phyloP scores from a whole-genome alignment of 768 basidiomycete species.

The Psilocybe subaeruginosa region DNA sequence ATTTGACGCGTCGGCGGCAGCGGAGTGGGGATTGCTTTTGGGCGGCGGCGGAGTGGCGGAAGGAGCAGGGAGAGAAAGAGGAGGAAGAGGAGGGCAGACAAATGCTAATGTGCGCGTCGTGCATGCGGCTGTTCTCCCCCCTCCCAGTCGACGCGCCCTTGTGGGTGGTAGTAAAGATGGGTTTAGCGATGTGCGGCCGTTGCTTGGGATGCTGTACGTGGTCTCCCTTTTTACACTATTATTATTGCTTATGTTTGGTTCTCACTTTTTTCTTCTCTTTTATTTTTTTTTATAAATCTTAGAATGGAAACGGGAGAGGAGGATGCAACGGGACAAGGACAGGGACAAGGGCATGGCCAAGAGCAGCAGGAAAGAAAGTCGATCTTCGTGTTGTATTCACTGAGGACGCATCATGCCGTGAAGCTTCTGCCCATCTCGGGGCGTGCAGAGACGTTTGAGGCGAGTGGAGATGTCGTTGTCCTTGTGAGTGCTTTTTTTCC shows the following conservation, averaged over 20 bases:
- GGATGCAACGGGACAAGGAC: constrained; percentile 7
- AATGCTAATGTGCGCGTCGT: constrained; percentile 20
- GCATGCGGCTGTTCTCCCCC: constrained; percentile 45
- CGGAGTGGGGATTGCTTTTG: constrained; percentile 16
- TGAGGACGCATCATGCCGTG: constrained; percentile 47
- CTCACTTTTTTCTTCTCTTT: not conserved
- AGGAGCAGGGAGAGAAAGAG: not conserved
- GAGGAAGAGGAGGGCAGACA: not conserved
- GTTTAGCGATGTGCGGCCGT: constrained; percentile 27
- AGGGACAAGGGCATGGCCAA: too few relatives aligned
- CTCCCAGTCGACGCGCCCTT: constrained; percentile 12
- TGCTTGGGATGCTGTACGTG: constrained; percentile 37
- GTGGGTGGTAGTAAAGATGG: constrained; percentile 26
- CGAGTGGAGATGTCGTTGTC: constrained; percentile 55
- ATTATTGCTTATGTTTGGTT: too few relatives aligned
- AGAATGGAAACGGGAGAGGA: constrained; percentile 22
- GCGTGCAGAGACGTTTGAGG: constrained; percentile 29
- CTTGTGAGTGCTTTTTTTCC: constrained; percentile 47
- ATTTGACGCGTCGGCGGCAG: constrained; percentile 19
- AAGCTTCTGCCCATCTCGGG: constrained; percentile 48
- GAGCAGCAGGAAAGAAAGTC: constrained; percentile 8
- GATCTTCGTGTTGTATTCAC: constrained; percentile 33
- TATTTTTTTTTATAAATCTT: too few relatives aligned
- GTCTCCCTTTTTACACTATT: constrained; percentile 32
- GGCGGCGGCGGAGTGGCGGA: not conserved